Evolutionary conservation across 768 basidiomycete genomes (phyloP), one percentile per base, ranked within the genome.

Genomic region (Suillus clintonianus): DNA sequence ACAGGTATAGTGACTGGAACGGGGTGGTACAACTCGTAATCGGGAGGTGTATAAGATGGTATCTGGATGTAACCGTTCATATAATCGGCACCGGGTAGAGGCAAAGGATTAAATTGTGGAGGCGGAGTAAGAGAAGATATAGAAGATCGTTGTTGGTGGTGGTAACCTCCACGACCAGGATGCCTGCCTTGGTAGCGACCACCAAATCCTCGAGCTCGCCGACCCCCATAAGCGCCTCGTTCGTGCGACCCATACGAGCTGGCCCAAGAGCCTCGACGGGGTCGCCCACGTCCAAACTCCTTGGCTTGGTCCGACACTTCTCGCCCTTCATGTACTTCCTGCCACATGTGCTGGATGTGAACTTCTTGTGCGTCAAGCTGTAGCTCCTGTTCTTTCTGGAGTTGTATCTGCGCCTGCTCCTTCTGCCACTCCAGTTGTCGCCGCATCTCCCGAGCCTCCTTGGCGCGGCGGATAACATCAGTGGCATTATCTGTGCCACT

Each of bases 151-250:
- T 68, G 74, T 5, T 69, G 78, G 47, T 72, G 76, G 48, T 79
- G 80, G 60, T 75, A 76, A 39, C 72, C 72, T 0, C 73, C 75
- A 24, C 78, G 74, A n/a, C 71, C 72, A 63, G 68, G 68, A 22
- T 74, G 70, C 41, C 80, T 75, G 7, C 79, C 75, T 54, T 75
- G 75, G 53, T 76, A 77, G 13, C 77, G 72, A 9, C 83, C 81
- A 47, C 79, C 68, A 59, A 74, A 76, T 22, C 67, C 78, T 55
- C 81, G 76, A 34, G 80, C 76, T 62, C 79, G 68, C 32, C 81
- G 72, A 32, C 62, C 53, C 7, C 57, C 14, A 59, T 63, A 76
- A 22, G 68, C 69, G 41, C 77, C 78, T n/a, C 79, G 71, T 6
- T 73, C 77, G 30, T 74, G 73, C 8, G 74, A 69, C 6, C 62